Conservation (phyloP, 176 grass and related monocot genomes). For the Cenchrus purpureus region DNA sequence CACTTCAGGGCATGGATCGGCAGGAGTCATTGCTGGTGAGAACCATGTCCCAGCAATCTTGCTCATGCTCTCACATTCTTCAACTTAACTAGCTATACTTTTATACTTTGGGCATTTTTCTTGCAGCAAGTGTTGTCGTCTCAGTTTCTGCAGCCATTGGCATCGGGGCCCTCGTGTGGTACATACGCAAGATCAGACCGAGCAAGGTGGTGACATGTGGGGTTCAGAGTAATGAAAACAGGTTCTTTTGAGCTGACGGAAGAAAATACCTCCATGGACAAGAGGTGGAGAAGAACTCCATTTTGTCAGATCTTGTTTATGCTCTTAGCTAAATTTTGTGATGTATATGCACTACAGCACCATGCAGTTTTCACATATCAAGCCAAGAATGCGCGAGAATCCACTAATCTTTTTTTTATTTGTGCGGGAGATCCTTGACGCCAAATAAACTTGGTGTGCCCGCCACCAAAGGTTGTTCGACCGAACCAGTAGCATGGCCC, state of each 20-base stretch:
- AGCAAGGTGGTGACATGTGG: slow-evolving; percentile 83
- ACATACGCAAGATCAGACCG: slow-evolving; percentile 65
- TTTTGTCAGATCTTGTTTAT: neutral
- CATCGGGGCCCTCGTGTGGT: slow-evolving; percentile 76
- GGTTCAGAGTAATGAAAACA: slow-evolving; percentile 86
- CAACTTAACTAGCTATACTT: neutral
- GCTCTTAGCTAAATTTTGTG: too few species aligned
- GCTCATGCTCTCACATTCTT: neutral
- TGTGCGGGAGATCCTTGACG: too few species aligned
- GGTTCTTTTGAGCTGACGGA: slow-evolving; percentile 56
- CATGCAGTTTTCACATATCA: too few species aligned
- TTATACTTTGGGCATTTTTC: neutral
- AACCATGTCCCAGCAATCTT: neutral
- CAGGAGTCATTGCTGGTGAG: slow-evolving; percentile 76
- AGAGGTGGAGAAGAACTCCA: neutral
- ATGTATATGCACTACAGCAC: too few species aligned
- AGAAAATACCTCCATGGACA: neutral
- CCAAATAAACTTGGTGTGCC: too few species aligned
- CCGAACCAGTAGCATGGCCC: too few species aligned
- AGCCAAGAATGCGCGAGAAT: too few species aligned
- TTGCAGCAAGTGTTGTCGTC: slow-evolving; percentile 67
- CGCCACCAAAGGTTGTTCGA: too few species aligned
- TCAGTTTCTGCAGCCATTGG: slow-evolving; percentile 64
- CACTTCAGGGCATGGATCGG: slow-evolving; percentile 49
- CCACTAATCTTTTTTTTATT: too few species aligned